These are phyloP conservation scores for Kalmusia sp. DNA, from an alignment of 2,329 filamentous ascomycete genomes.

Conservation along the genomic window DNA sequence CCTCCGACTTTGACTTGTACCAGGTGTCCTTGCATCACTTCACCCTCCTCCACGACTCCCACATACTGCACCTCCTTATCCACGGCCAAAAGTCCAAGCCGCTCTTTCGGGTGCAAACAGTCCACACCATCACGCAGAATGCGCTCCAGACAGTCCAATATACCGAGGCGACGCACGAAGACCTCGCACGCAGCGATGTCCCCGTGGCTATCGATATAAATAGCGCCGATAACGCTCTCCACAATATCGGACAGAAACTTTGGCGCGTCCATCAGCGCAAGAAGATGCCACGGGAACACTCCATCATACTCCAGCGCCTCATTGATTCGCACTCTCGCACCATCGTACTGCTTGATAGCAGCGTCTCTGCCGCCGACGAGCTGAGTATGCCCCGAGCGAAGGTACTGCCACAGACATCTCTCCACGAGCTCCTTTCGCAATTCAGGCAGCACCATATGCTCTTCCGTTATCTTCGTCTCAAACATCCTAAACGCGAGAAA, in stretches of 20 bases:
- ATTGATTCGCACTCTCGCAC: conserved; percentile 58
- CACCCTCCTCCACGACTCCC: conserved; percentile 22
- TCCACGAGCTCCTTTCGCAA: conserved; percentile 33
- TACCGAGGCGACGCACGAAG: conserved; percentile 69
- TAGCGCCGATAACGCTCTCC: conserved; percentile 79
- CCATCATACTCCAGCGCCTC: conserved; percentile 57
- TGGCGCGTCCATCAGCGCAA: conserved; percentile 69
- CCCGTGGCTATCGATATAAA: conserved; percentile 74
- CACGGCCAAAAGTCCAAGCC: conserved; percentile 66
- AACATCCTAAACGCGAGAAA: conserved; percentile 81
- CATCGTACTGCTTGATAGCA: conserved; percentile 55
- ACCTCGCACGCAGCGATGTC: conserved; percentile 63
- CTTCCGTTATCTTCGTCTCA: conserved; percentile 49
- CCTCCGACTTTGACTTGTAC: conserved; percentile 41
- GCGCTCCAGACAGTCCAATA: conserved; percentile 68
- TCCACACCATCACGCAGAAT: conserved; percentile 65
- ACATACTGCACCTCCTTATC: conserved; percentile 63
- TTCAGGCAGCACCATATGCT: conserved; percentile 21
- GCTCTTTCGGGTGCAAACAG: conserved; percentile 69
- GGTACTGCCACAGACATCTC: conserved; percentile 70
- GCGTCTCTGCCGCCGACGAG: conserved; percentile 57
- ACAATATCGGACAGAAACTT: conserved; percentile 88
- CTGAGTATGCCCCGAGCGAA: conserved; percentile 64
- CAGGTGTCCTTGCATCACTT: conserved; percentile 1
- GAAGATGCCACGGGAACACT: conserved; percentile 77